Percentiles rank a stretch among this genome's conserved stretches.
Conservation (phyloP, 306 rosid genomes). For the Cyamopsis tetragonoloba region DNA sequence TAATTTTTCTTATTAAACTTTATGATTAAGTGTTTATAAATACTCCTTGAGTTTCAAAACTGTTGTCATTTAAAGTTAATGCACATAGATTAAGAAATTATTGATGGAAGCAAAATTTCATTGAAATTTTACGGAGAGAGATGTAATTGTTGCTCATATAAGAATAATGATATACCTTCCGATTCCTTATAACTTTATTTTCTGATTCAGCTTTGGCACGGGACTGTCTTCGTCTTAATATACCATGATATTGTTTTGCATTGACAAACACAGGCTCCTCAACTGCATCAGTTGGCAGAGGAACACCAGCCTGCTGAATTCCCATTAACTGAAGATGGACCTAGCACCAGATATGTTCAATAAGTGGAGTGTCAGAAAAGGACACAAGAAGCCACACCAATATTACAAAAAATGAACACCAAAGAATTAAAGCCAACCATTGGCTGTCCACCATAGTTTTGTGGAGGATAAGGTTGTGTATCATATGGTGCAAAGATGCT, state of each 20-base stretch:
- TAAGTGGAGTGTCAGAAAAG: not conserved
- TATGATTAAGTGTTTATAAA: too few species aligned
- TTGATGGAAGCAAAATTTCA: too few species aligned
- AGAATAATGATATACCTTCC: conserved; percentile 50
- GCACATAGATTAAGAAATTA: too few species aligned
- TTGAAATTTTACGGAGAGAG: too few species aligned
- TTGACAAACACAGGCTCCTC: conserved; percentile 96
- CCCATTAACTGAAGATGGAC: conserved; percentile 93
- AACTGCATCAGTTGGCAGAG: conserved; percentile 85
- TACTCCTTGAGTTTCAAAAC: too few species aligned
- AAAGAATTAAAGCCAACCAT: conserved; percentile 45
- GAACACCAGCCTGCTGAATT: conserved; percentile 93
- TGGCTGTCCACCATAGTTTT: conserved; percentile 73
- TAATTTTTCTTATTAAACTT: not conserved
- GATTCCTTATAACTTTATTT: conserved; percentile 57
- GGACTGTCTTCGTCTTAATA: conserved; percentile 83
- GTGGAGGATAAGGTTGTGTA: conserved; percentile 69
- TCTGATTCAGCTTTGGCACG: conserved; percentile 97
- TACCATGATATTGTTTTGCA: conserved; percentile 96
- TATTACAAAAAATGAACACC: not conserved
- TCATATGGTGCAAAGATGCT: conserved; percentile 87
- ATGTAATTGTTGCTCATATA: too few species aligned
- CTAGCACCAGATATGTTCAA: conserved; percentile 33
- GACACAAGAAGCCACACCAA: not conserved
- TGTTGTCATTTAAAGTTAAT: too few species aligned